Evolutionary conservation across 768 basidiomycete species (phyloP).

Genomic region (Calocybe gangraenosa): DNA sequence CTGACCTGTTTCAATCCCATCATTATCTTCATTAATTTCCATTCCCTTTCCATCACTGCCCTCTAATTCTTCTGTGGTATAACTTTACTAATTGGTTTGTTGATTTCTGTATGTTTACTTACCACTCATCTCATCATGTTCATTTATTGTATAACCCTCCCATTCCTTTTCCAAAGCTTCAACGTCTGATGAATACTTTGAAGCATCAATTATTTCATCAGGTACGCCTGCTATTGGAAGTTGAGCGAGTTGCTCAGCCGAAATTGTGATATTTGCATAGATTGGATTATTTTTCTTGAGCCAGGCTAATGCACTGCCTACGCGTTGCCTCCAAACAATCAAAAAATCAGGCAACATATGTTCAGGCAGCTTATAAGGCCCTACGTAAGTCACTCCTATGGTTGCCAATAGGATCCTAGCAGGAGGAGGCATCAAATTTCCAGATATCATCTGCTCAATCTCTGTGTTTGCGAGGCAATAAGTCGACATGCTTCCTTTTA

Average conservation of each 20-base stretch:
- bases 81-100: no score
- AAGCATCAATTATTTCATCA: slow-evolving; percentile 17
- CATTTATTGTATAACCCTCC: slow-evolving; percentile 27
- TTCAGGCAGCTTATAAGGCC: slow-evolving; percentile 17
- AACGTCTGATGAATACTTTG: slow-evolving; percentile 17
- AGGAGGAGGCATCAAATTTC: slow-evolving; percentile 22
- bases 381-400: slow-evolving; percentile 28
- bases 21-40: no score
- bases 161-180: slow-evolving; percentile 20
- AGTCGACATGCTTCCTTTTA: slow-evolving; percentile 31
- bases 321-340: slow-evolving; percentile 14
- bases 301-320: slow-evolving; percentile 28
- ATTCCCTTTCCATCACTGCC: no score
- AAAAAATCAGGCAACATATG: slow-evolving; percentile 19
- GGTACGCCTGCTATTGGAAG: slow-evolving; percentile 31
- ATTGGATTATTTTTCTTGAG: slow-evolving; percentile 25
- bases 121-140: not conserved
- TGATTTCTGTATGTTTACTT: no score
- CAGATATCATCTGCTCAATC: slow-evolving; percentile 21
- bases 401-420: slow-evolving; percentile 20
- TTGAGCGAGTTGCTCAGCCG: slow-evolving; percentile 9
- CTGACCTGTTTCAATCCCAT: no score
- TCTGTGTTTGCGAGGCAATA: slow-evolving; percentile 18
- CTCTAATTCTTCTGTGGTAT: no score
- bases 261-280: slow-evolving; percentile 22